Base-by-base conservation (phyloP, 371 early-diverging fungal genomes). In the Mucor saturninus region DNA sequence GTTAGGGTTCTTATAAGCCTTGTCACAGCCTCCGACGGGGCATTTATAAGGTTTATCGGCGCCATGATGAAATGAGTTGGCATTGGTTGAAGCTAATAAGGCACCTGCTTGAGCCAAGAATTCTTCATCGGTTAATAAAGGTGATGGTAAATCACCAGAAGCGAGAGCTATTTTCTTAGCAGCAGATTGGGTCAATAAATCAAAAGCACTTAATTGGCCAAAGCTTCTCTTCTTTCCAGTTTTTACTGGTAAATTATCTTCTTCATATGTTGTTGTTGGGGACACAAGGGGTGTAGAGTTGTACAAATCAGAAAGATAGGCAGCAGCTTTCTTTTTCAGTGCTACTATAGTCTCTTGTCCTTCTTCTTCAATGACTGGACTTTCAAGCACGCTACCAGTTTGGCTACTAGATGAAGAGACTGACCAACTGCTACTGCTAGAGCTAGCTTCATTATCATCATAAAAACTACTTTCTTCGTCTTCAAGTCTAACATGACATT, bases 1-100 rank as follows among this genome's bases (percentile, higher is more conserved):
- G 65, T 97, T 98, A 52, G 95, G 88, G 80, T 98, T 98, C 83
- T 98, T 98, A 85, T 98, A 99, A 37, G 91, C 86, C 74, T 96
- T 97, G 58, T 92, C 92, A 72, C 98, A 98, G 26, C 91, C 93
- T 21, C 71, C 67, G 3, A 95, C 85, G 9, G 87, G 79, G 74
- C 98, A 97, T 30, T 89, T 86, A 79, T 91, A 89, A 38, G 91
- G 92, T 75, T 89, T 91, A 66, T 88, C 89, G 26, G 75, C 81
- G 35, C 29, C 32, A 56, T 31, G 26, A n/a, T 13, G 32, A 28
- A 55, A 43, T 32, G 50, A 64, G 56, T 60, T 65, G 2, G 53
- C 28, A 39, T 71, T 68, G 21, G 76, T 66, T 31, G 74, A 71
- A 29, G 73, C 73, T 30, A 76, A 64, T 28, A 78, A 50, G 54